These are phyloP conservation scores for Clarireedia homoeocarpa DNA, from an alignment of 2,329 filamentous ascomycete species.

Conservation along the genomic window DNA sequence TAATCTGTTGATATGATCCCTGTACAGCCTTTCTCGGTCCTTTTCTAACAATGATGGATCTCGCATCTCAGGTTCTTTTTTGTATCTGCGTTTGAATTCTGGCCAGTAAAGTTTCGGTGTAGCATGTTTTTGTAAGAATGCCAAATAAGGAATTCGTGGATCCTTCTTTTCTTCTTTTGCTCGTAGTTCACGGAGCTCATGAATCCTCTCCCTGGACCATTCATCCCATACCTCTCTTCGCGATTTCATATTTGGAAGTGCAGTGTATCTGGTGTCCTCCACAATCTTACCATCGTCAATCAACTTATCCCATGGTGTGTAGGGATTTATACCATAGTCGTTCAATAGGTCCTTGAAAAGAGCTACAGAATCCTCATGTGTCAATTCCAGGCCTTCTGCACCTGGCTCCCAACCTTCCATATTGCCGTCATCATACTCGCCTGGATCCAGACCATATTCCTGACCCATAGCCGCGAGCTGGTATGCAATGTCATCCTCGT, in stretches of 20 bases:
- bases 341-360: constrained; percentile 82
- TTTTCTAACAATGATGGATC: constrained; percentile 64
- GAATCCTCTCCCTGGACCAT: constrained; percentile 75
- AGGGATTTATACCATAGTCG: constrained; percentile 77
- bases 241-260: constrained; percentile 70
- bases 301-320: constrained; percentile 84
- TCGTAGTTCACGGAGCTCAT: constrained; percentile 61
- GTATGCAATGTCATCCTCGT: constrained; percentile 88
- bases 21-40: constrained; percentile 72
- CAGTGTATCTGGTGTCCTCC: constrained; percentile 80
- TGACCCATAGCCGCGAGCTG: constrained; percentile 86
- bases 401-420: constrained; percentile 61
- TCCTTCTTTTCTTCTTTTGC: constrained; percentile 74
- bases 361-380: constrained; percentile 65
- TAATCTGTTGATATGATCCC: constrained; percentile 62
- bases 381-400: constrained; percentile 60
- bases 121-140: constrained; percentile 72
- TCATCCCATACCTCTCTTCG: constrained; percentile 76
- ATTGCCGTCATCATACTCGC: constrained; percentile 63
- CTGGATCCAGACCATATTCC: constrained; percentile 71
- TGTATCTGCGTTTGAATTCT: constrained; percentile 88
- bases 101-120: constrained; percentile 94
- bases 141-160: constrained; percentile 73
- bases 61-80: constrained; percentile 73
- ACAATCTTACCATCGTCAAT: constrained; percentile 75